Base-by-base conservation (phyloP, 768 basidiomycete species). In the Trametes maxima region DNA sequence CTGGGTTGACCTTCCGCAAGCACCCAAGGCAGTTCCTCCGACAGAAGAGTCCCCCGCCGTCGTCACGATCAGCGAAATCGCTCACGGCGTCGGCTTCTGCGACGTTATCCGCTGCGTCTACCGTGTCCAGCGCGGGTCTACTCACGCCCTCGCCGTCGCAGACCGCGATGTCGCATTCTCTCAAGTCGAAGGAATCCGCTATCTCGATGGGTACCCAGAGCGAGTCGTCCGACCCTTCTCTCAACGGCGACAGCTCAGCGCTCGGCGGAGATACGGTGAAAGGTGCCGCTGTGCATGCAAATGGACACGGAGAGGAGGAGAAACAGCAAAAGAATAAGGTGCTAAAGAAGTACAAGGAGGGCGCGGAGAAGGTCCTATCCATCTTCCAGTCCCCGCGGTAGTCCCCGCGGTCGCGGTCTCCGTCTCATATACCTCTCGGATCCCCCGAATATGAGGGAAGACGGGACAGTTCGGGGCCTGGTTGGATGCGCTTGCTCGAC, bases 341-440 rank as follows among this genome's bases (percentile, higher is more conserved):
- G 74, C 73, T 91, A 74, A 90, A 88, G 80, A 92, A 87, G 77
- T 90, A 91, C 78, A 93, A 92, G 77, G 87, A 92, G 70, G 89
- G 87, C 63, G 90, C 92, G 2, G 91, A 92, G 78, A 93, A 93
- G 65, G 82, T 94, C 57, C 80, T 94, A 59, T 90, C 90, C 35
- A 77, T 94, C 64, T 93, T 94, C 73, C 87, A 88, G 44, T 84
- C 88, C 25, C 87, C 89, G 62, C 88, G 75, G 62, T 73, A 63
- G 70, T 59, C 65, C 28, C 35, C 7, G 45, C 50, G n/a, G 42
- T 35, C 35, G 59, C 62, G 12, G 49, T 16, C 51, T 22, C 45
- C 22, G 45, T 22, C 22, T 46, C 22, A 21, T 46, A 13, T 14
- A 13, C 45, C 10, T 2, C 33, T 36, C 5, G 17, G 17, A 21